Conservation (phyloP, 495 filamentous ascomycete species). For the Podospora anserina region DNA sequence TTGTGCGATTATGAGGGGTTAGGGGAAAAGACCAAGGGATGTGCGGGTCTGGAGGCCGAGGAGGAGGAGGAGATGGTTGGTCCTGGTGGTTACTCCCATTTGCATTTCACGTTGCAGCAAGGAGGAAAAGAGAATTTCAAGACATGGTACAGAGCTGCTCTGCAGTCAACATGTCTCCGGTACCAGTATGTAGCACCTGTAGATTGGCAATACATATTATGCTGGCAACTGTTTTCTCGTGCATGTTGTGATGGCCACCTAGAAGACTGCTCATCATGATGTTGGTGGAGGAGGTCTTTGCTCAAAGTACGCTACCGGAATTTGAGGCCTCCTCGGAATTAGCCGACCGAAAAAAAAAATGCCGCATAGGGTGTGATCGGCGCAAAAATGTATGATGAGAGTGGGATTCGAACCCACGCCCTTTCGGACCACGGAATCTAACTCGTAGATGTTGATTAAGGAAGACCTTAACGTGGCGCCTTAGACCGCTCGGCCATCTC, state of each 20-base stretch:
- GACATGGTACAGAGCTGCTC: background rate
- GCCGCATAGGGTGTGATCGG: background rate
- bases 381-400: conserved; percentile 26
- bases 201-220: conserved; percentile 7
- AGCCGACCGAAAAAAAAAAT: background rate
- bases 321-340: background rate
- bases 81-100: background rate
- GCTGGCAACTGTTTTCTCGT: background rate
- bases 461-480: background rate
- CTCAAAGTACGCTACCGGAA: background rate
- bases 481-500: background rate
- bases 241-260: background rate
- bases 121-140: background rate
- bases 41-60: background rate
- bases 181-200: conserved; percentile 3
- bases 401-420: conserved; percentile 42
- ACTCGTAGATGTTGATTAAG: background rate
- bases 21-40: background rate
- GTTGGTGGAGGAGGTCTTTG: too few species aligned
- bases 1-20: background rate
- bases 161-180: background rate
- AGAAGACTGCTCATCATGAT: too few species aligned
- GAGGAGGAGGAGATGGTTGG: background rate
- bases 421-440: conserved; percentile 37
- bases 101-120: background rate